Base-by-base conservation (phyloP, 208 protist species). In the Trypanosoma boissoni region DNA sequence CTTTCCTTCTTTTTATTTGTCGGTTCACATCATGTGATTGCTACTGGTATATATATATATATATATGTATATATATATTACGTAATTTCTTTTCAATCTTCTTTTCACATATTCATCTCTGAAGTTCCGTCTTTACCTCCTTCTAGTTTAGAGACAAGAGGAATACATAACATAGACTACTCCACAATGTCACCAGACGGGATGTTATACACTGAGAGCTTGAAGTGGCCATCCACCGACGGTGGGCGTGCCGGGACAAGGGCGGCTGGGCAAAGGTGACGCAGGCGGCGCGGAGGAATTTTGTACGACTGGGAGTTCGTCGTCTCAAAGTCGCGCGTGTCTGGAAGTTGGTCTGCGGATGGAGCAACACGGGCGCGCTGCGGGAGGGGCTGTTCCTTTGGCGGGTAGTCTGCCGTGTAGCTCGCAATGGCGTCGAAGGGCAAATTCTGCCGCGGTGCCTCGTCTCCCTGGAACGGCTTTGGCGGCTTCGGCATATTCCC, bases 291-390 rank as follows among this genome's bases (percentile, higher is more conserved):
- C 29, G 82, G 82, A 16, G 83, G 84, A 41, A 78, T 50, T 49
- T 78, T 54, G 72, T 87, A 94, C 29, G 84, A 73, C 12, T 63
- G 61, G 31, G 68, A 76, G 39, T 66, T 56, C 27, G 78, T 83
- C 12, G 88, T 94, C 58, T 80, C 55, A 77, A 94, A 94, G 78
- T 94, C 84, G 51, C 88, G 83, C 44, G 81, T 92, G 61, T 94
- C 83, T 20, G 82, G 84, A 39, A 90, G 44, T 21, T 41, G 21
- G 39, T 68, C 51, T 26, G 58, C 24, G 18, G 23, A 31, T 55
- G 36, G 14, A 23, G 42, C 56, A 71, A 65, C 56, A 12, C 58
- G 72, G 45, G 58, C 43, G 55, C 31, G 53, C 58, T 50, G 58
- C 42, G 54, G 37, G 45, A 76, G 51, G 18, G 86, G 75, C 43